Evolutionary conservation across 345 rosid genomes (phyloP), one percentile per base, ranked within the genome.

Genomic region (Excoecaria agallocha): DNA sequence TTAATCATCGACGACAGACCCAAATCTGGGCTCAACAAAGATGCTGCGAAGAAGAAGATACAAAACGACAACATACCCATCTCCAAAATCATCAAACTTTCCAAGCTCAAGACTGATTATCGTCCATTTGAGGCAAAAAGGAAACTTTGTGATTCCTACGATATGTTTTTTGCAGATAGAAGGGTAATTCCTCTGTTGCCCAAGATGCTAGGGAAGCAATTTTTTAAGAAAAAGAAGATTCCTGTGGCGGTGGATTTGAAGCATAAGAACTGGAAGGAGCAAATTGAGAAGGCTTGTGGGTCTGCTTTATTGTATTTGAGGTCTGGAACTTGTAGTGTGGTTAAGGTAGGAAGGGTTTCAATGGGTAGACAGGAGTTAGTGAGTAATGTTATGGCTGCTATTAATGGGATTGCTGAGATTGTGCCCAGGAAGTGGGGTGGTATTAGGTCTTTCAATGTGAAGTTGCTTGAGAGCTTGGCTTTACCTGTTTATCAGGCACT

Each of bases 191-290:
- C 90, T 1, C 71, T 92, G 60, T 83, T 92, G 77, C 97, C 97
- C 37, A 89, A 89, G 84, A 73, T 92, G 81, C 66, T 92, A 65
- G 97, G 94, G 75, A 92, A 88, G 82, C 90, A 88, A 12, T 92
- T 92, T 55, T 90, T 86, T 30, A 78, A 77, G 78, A 90, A 83
- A 72, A 92, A 87, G 87, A 92, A 86, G 89, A 83, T 88, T 66
- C 97, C 94, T 0, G 78, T 89, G 41, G 84, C 86, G 8, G 39
- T 92, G 20, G 88, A 92, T 76, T 86, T 91, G 86, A 84, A 79
- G 76, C 93, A 92, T 35, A 85, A 81, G 75, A 90, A 88, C 59
- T 92, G 97, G 97, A 92, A 85, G 80, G 90, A 92, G 82, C 97
- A 90, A 84, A 76, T 91, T 45, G 85, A 84, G 54, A 88, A 70